Base-by-base conservation (phyloP, 169 alveolate genomes). In the Plasmodium knowlesi region DNA sequence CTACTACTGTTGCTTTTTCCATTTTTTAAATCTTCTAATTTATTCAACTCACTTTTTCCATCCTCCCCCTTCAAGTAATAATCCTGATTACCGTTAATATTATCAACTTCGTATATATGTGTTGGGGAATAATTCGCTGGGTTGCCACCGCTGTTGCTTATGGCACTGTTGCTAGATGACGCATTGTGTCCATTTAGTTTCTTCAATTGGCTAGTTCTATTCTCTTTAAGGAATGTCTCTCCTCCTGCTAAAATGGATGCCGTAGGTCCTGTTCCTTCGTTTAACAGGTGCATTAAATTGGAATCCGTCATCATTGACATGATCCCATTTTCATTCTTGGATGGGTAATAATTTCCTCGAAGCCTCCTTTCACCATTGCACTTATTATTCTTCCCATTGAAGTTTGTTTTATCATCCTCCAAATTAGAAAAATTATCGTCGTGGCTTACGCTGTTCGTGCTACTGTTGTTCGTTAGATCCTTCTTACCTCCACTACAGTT, bases 101-200 rank as follows among this genome's bases (percentile, higher is more conserved):
- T 89, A 9, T 89, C 94, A 0, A 78, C 89, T 79, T 89, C 94
- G 54, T 79, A 89, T 9, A 89, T 89, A 67, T 79, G 83, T 25
- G 90, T 79, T n/a, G 94, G 94, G 4, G 90, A 89, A 89, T 89
- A 89, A 43, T 89, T 89, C 0, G 57, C n/a, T 6, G 76, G 12
- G 14, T 28, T 61, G 2, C 71, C 25, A 39, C 94, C 94, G 34
- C 16, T 79, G 72, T 79, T 78, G 50, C 89, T 89, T 61, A 89
- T 61, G 6, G 83, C 83, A 12, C 83, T 89, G 79, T 89, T 89
- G 53, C 89, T 89, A 41, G 90, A 80, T 16, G 89, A 89, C 6
- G 67, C 14, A 53, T 89, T 89, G 25, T 41, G 43, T 12, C 22
- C 43, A 19, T 84, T 84, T 39, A 14, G 25, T 32, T 73, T 84